Conservation (phyloP, 1,284 basidiomycete species). For the Mrakiaceae sp. region DNA sequence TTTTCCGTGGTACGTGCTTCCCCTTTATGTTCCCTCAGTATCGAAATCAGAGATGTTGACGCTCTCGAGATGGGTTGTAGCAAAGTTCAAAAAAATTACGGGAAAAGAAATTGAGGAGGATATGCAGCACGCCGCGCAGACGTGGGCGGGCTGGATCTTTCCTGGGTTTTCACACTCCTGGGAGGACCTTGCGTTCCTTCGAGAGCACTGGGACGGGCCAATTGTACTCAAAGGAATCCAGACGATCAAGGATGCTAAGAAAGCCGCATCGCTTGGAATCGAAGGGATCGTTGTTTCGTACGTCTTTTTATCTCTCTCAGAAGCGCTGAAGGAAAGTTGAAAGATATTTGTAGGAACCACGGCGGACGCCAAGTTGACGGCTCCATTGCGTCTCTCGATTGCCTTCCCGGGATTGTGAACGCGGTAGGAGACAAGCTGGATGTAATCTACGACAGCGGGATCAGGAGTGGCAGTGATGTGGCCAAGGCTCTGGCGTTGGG, state of each 20-base stretch:
- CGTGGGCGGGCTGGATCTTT: slow-evolving; percentile 10
- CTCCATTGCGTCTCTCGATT: slow-evolving; percentile 55
- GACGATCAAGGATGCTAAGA: slow-evolving; percentile 51
- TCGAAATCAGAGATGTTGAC: too few species aligned
- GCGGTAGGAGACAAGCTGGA: slow-evolving; percentile 34
- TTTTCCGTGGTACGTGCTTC: slow-evolving; percentile 32
- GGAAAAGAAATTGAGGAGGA: slow-evolving; percentile 19
- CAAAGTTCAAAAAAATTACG: slow-evolving; percentile 37
- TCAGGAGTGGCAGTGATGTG: slow-evolving; percentile 58
- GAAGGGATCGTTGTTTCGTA: slow-evolving; percentile 67
- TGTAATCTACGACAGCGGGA: slow-evolving; percentile 56
- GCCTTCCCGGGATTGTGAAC: slow-evolving; percentile 47
- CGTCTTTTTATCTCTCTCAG: slow-evolving; percentile 25
- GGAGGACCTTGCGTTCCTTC: slow-evolving; percentile 39
- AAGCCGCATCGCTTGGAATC: slow-evolving; percentile 46
- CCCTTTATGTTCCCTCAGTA: too few species aligned
- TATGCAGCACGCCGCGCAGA: slow-evolving; percentile 3
- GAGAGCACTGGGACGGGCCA: slow-evolving; percentile 23
- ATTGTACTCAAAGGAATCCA: slow-evolving; percentile 52
- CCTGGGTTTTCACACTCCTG: slow-evolving; percentile 45
- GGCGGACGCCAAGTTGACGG: slow-evolving; percentile 69
- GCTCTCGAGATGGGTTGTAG: too few species aligned
- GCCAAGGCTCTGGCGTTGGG: slow-evolving; percentile 61
- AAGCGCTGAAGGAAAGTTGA: neutral
- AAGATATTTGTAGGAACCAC: slow-evolving; percentile 26